phyloP scores from a whole-genome alignment of 495 filamentous ascomycete genomes.

The Xanthoparmelia taractica region DNA sequence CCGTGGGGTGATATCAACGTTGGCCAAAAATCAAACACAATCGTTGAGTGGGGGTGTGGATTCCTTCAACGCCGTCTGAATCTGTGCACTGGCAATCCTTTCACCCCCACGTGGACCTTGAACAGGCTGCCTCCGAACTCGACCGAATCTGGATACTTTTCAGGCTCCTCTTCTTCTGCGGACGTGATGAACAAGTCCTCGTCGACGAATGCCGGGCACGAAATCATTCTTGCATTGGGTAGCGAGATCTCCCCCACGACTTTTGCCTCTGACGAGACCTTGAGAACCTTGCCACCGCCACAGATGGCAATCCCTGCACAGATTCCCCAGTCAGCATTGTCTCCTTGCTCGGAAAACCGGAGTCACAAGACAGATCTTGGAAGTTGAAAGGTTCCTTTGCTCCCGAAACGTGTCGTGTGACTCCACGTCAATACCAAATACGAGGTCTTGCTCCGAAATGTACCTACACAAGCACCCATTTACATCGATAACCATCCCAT shows the following conservation, averaged over 20 bases:
- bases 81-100: slow-evolving; percentile 48
- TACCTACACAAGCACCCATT: slow-evolving; percentile 57
- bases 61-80: slow-evolving; percentile 34
- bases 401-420: too few relatives aligned
- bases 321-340: too few relatives aligned
- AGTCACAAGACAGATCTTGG: too few relatives aligned
- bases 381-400: too few relatives aligned
- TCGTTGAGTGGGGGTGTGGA: background rate
- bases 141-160: slow-evolving; percentile 47
- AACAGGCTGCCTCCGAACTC: slow-evolving; percentile 59
- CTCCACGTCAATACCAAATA: too few relatives aligned
- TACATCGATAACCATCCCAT: slow-evolving; percentile 66
- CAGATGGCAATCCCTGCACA: slow-evolving; percentile 55
- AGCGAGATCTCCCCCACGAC: slow-evolving; percentile 58
- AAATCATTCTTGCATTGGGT: slow-evolving; percentile 56
- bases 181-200: slow-evolving; percentile 70
- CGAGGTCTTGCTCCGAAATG: too few relatives aligned
- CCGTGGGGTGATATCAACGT: background rate
- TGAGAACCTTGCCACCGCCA: slow-evolving; percentile 59
- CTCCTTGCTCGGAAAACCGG: too few relatives aligned
- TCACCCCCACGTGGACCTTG: slow-evolving; percentile 58
- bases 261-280: slow-evolving; percentile 55
- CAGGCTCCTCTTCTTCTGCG: slow-evolving; percentile 51
- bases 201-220: slow-evolving; percentile 65
- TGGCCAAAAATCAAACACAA: background rate